phyloP scores from a whole-genome alignment of 2,329 filamentous ascomycete species.

The Claviceps maximensis region DNA sequence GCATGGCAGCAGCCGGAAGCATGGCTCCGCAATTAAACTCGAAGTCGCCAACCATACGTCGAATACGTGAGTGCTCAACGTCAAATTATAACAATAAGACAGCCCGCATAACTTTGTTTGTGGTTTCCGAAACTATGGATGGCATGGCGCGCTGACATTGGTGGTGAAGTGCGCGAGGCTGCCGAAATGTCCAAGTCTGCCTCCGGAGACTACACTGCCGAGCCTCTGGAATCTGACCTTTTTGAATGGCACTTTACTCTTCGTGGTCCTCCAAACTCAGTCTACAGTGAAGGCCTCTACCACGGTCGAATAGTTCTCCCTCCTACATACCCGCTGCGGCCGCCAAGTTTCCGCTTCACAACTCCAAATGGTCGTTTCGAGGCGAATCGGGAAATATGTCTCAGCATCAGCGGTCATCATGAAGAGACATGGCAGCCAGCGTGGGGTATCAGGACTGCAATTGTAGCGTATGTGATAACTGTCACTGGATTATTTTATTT shows the following conservation, averaged over 20 bases:
- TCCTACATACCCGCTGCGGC: conserved; percentile 77
- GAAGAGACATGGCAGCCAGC: conserved; percentile 98
- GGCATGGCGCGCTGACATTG: neutral
- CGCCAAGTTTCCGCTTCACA: conserved; percentile 88
- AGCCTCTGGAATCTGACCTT: conserved; percentile 76
- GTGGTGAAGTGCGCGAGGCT: conserved; percentile 64
- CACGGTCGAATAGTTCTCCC: conserved; percentile 92
- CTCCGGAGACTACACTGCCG: conserved; percentile 72
- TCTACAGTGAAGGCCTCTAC: conserved; percentile 74
- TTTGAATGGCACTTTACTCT: conserved; percentile 99
- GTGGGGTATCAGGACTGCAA: conserved; percentile 86
- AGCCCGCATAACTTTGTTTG: neutral
- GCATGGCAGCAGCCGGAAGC: conserved; percentile 3
- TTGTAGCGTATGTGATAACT: conserved; percentile 40
- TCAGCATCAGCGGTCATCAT: conserved; percentile 87
- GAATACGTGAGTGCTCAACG: conserved; percentile 48
- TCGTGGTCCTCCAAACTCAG: conserved; percentile 70
- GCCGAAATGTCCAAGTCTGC: conserved; percentile 69
- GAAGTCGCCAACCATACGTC: conserved; percentile 73
- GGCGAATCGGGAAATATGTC: conserved; percentile 90
- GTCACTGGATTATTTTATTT: neutral
- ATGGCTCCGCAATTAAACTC: conserved; percentile 43
- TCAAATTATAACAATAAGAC: neutral
- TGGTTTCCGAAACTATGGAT: neutral
- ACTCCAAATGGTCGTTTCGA: conserved; percentile 90